These are phyloP conservation scores for Cenococcum geophilum DNA, from an alignment of 495 filamentous ascomycete genomes.

Conservation along the genomic window DNA sequence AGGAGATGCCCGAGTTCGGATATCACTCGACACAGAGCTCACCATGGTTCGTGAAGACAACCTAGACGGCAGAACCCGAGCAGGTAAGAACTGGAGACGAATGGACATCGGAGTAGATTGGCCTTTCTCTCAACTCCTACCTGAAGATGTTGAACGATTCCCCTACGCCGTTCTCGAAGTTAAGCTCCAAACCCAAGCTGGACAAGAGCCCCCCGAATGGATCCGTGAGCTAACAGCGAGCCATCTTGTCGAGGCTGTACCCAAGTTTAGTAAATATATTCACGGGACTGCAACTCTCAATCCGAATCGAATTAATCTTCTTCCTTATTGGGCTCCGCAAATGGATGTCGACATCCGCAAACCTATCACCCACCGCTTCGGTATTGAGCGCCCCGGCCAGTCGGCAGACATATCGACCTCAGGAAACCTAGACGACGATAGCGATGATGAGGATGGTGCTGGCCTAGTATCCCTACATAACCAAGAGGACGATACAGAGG, in stretches of 20 bases:
- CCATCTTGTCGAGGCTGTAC: slow-evolving; percentile 94
- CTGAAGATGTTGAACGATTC: slow-evolving; percentile 81
- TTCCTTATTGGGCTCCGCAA: slow-evolving; percentile 96
- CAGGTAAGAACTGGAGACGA: slow-evolving; percentile 87
- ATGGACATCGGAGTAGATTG: slow-evolving; percentile 98
- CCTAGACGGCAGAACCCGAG: slow-evolving; percentile 67
- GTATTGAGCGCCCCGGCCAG: slow-evolving; percentile 72
- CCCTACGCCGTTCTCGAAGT: slow-evolving; percentile 96
- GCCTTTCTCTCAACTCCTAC: slow-evolving; percentile 83
- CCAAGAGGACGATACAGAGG: slow-evolving; percentile 34
- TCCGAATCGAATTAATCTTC: slow-evolving; percentile 77
- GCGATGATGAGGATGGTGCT: slow-evolving; percentile 48
- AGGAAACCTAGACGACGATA: slow-evolving; percentile 49
- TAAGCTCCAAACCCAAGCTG: slow-evolving; percentile 93
- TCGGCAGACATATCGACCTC: slow-evolving; percentile 70
- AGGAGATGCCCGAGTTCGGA: slow-evolving; percentile 90
- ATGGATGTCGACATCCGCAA: slow-evolving; percentile 99
- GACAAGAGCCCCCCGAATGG: slow-evolving; percentile 97
- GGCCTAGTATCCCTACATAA: slow-evolving; percentile 49
- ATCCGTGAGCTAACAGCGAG: slow-evolving; percentile 84
- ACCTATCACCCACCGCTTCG: slow-evolving; percentile 74
- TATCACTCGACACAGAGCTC: slow-evolving; percentile 93
- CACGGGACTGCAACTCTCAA: slow-evolving; percentile 86
- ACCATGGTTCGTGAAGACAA: slow-evolving; percentile 95
- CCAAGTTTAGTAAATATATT: slow-evolving; percentile 99